These are phyloP conservation scores for Tephrocybe sp. DNA, from an alignment of 768 basidiomycete genomes.

Conservation along the genomic window DNA sequence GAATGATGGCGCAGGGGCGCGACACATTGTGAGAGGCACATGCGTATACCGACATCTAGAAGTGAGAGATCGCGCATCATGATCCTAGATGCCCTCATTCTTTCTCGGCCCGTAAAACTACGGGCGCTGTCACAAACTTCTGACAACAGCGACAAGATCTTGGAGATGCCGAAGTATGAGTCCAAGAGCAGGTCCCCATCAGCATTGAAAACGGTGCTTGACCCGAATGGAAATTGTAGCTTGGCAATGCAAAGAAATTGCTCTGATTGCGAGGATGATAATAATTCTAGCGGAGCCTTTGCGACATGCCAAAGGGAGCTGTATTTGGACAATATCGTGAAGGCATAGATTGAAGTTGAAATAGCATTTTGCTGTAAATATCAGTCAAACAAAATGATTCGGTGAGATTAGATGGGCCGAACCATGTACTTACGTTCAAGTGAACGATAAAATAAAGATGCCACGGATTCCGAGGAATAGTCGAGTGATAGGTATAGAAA, in stretches of 20 bases:
- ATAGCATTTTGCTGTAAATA: background rate
- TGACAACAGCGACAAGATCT: too few species aligned
- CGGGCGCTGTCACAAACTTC: background rate
- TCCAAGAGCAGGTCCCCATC: too few species aligned
- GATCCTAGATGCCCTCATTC: background rate
- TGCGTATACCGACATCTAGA: background rate
- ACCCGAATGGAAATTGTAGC: background rate
- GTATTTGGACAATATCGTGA: too few species aligned
- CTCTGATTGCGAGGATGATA: conserved; percentile 8
- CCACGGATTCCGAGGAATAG: conserved; percentile 3
- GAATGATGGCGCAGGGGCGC: conserved; percentile 5
- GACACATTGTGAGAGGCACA: background rate
- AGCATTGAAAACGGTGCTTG: too few species aligned
- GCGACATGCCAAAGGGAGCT: background rate
- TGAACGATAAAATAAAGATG: background rate
- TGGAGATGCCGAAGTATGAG: too few species aligned
- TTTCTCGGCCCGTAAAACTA: background rate
- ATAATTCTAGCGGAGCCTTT: background rate
- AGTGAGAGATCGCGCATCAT: background rate
- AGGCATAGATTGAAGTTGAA: background rate
- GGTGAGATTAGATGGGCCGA: background rate
- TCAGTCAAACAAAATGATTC: background rate
- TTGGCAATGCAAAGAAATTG: background rate
- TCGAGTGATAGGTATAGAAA: background rate
- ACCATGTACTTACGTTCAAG: background rate